Base-by-base conservation (phyloP, 805 yeast genomes). In the Candida berthetii region DNA sequence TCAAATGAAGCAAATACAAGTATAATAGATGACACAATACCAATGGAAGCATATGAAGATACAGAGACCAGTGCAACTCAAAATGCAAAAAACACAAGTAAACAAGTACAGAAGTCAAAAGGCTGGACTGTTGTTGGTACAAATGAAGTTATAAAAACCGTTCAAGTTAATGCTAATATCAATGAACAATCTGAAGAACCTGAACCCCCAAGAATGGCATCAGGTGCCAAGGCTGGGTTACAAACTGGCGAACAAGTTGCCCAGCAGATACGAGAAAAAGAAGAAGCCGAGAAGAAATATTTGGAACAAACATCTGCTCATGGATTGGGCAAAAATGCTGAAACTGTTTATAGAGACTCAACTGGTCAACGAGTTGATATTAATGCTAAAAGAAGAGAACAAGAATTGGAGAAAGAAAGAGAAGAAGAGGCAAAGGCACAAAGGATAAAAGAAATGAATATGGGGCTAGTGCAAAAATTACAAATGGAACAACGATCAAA, bases 331-430 rank as follows among this genome's bases (percentile, higher is more conserved):
- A 39, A 34, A 13, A 44, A 49, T 15, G 45, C 50, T 8, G 57
- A 61, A 33, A 78, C 84, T 0, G 64, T 78, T 0, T 74, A 72
- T 50, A 72, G 93, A 66, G 91, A 85, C 53, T 62, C 72, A 2
- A 54, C 69, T 1, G 95, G 95, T 15, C 62, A 74, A 27, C 66
- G 64, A 17, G 62, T 82, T 3, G 72, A 76, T 46, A 56, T 72
- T 38, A 55, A 61, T 18, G 48, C 46, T 32, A 44, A 51, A 36
- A 42, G 55, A 45, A 48, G 56, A 31, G 53, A 61, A 42, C 49
- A 57, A 25, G 37, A 48, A 38, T 49, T 57, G 33, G 58, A 56
- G 20, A 55, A 53, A 42, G 48, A 52, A 41, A 42, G 54, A 31
- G 58, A 55, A 33, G 62, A 57, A 38, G 42, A 42, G 18, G 57